Conservation (phyloP, 129 eudicot species). For the Flaveria trinervia region DNA sequence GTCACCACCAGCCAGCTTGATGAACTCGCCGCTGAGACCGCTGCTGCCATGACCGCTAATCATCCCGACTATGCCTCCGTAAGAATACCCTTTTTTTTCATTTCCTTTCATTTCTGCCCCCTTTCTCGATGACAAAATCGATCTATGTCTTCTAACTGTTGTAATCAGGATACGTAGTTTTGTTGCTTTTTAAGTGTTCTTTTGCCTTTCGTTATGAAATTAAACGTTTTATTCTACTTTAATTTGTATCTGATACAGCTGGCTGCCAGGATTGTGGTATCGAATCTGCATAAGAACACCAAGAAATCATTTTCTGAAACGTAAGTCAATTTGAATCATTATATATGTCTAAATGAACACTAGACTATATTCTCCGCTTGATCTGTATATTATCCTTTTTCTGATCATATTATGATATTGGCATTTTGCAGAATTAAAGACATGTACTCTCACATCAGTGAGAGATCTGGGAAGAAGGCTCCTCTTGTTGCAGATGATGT, state of each 20-base stretch:
- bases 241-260: constrained; percentile 42
- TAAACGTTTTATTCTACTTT: not conserved
- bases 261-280: constrained; percentile 98
- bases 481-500: constrained; percentile 92
- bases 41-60: constrained; percentile 93
- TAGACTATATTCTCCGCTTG: constrained; percentile 31
- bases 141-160: not conserved
- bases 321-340: constrained; percentile 40
- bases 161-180: not conserved
- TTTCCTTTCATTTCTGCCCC: no score
- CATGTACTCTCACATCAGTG: constrained; percentile 69
- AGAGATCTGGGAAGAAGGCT: constrained; percentile 80
- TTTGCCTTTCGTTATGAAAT: not conserved
- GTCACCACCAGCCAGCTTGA: constrained; percentile 93
- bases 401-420: constrained; percentile 35
- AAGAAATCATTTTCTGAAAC: constrained; percentile 90
- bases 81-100: constrained; percentile 11
- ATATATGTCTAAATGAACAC: not conserved
- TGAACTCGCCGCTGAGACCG: constrained; percentile 97
- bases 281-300: constrained; percentile 91
- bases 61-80: constrained; percentile 98
- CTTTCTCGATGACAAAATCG: no score
- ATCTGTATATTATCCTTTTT: constrained; percentile 8
- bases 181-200: no score
- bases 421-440: constrained; percentile 62